These are phyloP conservation scores for Colletotrichum somersetense DNA, from an alignment of 2,329 filamentous ascomycete genomes.

Conservation along the genomic window DNA sequence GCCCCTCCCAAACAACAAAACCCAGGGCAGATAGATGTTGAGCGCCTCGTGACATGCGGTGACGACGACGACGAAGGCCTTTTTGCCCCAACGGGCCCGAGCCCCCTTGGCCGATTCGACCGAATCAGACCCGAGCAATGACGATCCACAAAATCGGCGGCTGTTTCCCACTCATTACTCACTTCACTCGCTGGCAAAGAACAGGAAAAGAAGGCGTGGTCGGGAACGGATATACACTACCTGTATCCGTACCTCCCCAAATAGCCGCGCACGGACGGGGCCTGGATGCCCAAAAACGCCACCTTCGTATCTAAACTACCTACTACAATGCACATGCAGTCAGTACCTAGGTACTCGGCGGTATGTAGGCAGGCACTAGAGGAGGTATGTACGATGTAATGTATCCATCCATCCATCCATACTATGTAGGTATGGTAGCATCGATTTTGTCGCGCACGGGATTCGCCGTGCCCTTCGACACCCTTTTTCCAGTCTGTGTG, in stretches of 20 bases:
- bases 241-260: background rate
- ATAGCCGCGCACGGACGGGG: constrained; percentile 29
- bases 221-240: no score
- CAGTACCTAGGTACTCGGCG: no score
- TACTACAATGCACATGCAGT: no score
- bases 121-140: background rate
- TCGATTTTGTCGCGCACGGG: background rate
- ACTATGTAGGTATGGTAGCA: background rate
- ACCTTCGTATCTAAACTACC: background rate
- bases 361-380: no score
- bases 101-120: no score
- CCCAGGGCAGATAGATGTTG: background rate
- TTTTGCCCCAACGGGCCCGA: background rate
- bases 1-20: background rate
- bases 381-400: no score
- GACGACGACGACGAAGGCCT: constrained; percentile 5
- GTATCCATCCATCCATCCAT: no score
- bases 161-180: background rate
- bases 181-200: no score
- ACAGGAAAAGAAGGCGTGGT: no score
- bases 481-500: background rate
- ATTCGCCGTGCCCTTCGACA: background rate
- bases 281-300: background rate
- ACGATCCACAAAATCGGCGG: background rate
- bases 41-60: no score